Conservation (phyloP, 192 early-diverging fungal genomes). For the Haplosporangium gracile region DNA sequence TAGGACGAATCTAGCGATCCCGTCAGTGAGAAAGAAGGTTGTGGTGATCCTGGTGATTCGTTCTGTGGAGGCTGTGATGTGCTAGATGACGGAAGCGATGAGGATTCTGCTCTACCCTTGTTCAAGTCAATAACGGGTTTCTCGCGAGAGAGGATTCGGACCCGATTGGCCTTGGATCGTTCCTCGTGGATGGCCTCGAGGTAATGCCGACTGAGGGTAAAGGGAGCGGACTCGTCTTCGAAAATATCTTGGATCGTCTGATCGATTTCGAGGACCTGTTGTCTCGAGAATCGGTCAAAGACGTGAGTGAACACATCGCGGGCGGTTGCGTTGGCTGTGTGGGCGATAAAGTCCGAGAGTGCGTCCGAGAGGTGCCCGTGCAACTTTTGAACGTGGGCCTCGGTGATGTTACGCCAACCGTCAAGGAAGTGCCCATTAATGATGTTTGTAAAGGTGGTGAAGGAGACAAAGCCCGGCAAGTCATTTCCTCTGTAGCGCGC, state of each 20-base stretch:
- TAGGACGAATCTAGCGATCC: too few relatives aligned
- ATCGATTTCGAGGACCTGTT: neutral
- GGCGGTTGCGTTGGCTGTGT: neutral
- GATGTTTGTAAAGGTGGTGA: slow-evolving; percentile 10
- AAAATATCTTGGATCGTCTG: slow-evolving; percentile 2
- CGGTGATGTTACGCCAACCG: neutral
- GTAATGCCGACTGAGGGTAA: neutral
- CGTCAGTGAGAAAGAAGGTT: too few relatives aligned
- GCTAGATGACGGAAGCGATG: too few relatives aligned
- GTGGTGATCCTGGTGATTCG: too few relatives aligned
- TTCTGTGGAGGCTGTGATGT: too few relatives aligned
- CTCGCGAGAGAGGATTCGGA: neutral
- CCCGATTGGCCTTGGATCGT: neutral
- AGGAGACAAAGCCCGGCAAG: slow-evolving; percentile 13
- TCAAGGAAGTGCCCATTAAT: slow-evolving; percentile 5
- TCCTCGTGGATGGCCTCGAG: neutral
- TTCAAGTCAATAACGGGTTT: neutral
- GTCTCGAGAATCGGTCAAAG: slow-evolving; percentile 5
- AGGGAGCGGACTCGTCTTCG: neutral
- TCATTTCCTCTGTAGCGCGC: neutral
- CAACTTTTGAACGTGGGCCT: neutral
- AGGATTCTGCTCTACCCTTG: neutral
- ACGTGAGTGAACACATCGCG: slow-evolving; percentile 3
- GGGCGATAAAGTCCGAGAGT: neutral
- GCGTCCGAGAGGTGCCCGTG: slow-evolving; percentile 10